Conservation (phyloP, 1,284 basidiomycete species). For the Apiotrichum mycotoxinovorans region DNA sequence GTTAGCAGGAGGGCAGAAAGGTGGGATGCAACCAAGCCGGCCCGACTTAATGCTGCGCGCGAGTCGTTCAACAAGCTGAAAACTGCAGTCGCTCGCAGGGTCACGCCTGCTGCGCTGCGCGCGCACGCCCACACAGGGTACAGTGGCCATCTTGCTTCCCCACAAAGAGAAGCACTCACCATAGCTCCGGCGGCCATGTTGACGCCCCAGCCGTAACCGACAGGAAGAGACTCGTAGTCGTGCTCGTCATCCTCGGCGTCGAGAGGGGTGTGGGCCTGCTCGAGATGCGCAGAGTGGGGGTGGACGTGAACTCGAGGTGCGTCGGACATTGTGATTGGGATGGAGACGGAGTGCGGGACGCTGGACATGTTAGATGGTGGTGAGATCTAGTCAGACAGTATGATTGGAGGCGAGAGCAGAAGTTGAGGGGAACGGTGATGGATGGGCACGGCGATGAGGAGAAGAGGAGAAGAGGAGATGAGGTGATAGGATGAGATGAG, state of each 20-base stretch:
- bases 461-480: not conserved
- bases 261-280: constrained; percentile 8
- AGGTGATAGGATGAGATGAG: not conserved
- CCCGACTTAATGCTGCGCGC: too few species aligned
- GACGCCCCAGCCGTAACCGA: constrained; percentile 56
- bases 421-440: not conserved
- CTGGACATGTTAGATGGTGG: not conserved
- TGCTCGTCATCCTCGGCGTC: constrained; percentile 44
- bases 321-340: constrained; percentile 9
- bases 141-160: not conserved
- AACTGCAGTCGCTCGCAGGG: too few species aligned
- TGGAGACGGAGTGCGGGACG: not conserved
- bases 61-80: too few species aligned
- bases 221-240: constrained; percentile 50
- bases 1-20: not conserved
- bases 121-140: too few species aligned
- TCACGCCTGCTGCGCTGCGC: too few species aligned
- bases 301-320: constrained; percentile 23
- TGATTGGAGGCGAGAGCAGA: not conserved
- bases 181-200: constrained; percentile 97
- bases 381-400: too few species aligned
- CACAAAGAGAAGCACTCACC: constrained; percentile 56
- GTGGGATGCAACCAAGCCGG: too few species aligned
- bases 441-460: not conserved
- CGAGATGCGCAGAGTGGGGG: constrained; percentile 22